Evolutionary conservation across 371 early-diverging fungal species (phyloP).

Genomic region (Gilbertella persicaria): DNA sequence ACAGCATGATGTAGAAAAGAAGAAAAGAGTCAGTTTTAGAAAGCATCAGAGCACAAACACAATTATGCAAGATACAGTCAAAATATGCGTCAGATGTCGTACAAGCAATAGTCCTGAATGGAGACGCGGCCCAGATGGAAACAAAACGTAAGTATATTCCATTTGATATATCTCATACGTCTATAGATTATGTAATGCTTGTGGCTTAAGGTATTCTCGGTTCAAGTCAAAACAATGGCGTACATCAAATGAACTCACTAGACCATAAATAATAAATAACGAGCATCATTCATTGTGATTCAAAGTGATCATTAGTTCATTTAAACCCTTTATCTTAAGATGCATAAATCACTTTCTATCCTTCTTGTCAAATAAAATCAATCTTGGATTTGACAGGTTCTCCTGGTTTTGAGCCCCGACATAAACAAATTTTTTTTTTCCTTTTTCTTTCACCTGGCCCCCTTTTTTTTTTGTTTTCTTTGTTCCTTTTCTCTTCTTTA

Average conservation of each 20-base stretch:
- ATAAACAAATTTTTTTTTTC: slow-evolving; percentile 3
- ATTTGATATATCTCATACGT: background rate
- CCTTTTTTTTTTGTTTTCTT: slow-evolving; percentile 11
- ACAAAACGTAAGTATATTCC: slow-evolving; percentile 63
- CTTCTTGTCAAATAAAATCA: too few species aligned
- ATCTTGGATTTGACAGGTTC: slow-evolving; percentile 4
- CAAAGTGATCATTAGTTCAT: too few species aligned
- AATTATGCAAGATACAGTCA: slow-evolving; percentile 10
- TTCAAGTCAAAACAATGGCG: slow-evolving; percentile 58
- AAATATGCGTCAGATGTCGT: slow-evolving; percentile 67
- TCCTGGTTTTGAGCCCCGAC: slow-evolving; percentile 1
- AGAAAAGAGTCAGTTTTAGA: too few species aligned
- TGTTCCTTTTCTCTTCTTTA: too few species aligned
- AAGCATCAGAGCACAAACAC: background rate
- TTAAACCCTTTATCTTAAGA: background rate
- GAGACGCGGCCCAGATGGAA: slow-evolving; percentile 79
- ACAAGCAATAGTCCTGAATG: slow-evolving; percentile 77
- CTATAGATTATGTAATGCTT: slow-evolving; percentile 73
- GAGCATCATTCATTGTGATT: background rate
- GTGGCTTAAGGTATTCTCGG: slow-evolving; percentile 75
- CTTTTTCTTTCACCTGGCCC: background rate
- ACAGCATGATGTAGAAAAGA: too few species aligned
- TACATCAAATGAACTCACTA: background rate
- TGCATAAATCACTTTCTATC: too few species aligned
- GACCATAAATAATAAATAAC: background rate